phyloP scores from a whole-genome alignment of 192 early-diverging fungal genomes.

The Oehlia diaphana region DNA sequence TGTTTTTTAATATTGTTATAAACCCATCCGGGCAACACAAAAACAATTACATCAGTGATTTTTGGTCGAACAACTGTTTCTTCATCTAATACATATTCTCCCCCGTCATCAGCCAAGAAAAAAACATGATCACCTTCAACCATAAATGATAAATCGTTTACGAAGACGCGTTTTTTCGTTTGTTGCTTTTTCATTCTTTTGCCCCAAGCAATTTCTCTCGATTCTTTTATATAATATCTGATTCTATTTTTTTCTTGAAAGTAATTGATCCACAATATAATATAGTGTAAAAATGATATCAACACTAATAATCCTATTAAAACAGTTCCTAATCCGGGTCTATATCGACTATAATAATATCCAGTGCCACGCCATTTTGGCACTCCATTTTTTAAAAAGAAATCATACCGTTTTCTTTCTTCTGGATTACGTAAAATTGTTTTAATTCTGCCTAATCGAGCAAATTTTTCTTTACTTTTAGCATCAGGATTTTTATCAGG shows the following conservation, averaged over 20 bases:
- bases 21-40: conserved; percentile 34
- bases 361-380: conserved; percentile 79
- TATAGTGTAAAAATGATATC: conserved; percentile 61
- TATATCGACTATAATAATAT: conserved; percentile 70
- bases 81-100: conserved; percentile 36
- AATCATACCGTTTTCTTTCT: conserved; percentile 73
- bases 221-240: conserved; percentile 23
- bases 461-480: conserved; percentile 59
- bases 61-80: conserved; percentile 38
- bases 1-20: conserved; percentile 22
- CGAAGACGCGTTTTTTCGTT: conserved; percentile 34
- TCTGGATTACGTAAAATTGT: conserved; percentile 62
- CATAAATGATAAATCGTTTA: conserved; percentile 45
- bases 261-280: conserved; percentile 60
- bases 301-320: conserved; percentile 55
- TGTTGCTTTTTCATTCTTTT: conserved; percentile 46
- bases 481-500: conserved; percentile 71
- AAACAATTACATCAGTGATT: conserved; percentile 30
- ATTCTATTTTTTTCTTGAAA: conserved; percentile 63
- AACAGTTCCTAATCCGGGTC: conserved; percentile 67
- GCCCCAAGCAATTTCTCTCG: conserved; percentile 43
- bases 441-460: conserved; percentile 63
- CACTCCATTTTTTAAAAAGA: conserved; percentile 79
- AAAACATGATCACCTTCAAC: conserved; percentile 39
- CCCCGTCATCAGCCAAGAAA: conserved; percentile 42